Evolutionary conservation across 768 basidiomycete species (phyloP), one percentile per base, ranked within the genome.

Genomic region (Podaxis sp.): DNA sequence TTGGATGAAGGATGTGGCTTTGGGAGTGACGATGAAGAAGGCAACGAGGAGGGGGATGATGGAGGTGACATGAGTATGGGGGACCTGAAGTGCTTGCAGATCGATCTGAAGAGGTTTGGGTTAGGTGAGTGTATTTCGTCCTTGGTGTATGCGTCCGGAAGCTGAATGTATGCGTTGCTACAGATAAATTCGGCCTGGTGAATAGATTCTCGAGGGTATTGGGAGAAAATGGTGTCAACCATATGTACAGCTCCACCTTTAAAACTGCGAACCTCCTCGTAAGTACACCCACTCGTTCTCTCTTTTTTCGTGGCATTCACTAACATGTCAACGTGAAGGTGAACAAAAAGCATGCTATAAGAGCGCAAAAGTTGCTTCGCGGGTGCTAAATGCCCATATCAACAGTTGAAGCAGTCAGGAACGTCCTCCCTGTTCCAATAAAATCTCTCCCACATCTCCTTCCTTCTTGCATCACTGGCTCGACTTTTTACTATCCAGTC

Each of bases 161-260:
- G 35, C 28, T 40, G 27, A 14, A 13, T 1, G 23, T 46, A 21
- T 55, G 13, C 23, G 50, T 23, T n/a, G 0, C 27, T 4, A 10
- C 66, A 88, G 91, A 92, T 68, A 90, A 89, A 66, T 81, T 89
- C 64, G 91, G 91, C 36, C 78, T 93, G 6, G 89, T 91, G 50
- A 89, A 84, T 69, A 83, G 85, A 40, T 90, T 90, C 68, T 90
- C 90, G 21, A 82, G 82, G 6, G 82, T 90, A 21, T 81, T 92
- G 11, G 87, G 88, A 59, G 79, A 83, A 64, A 87, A 87, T 65
- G 82, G 83, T 10, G 87, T 93, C 69, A 89, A 91, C 73, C 89
- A 91, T 68, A 88, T 92, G 83, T 92, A 91, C 69, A 88, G 86
- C 60, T 90, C 89, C 47, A 91, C 90, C n/a, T 88, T 85, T 69